These are phyloP conservation scores for Coccomyxa sp. DNA, from an alignment of 139 green algal species.

Conservation along the genomic window DNA sequence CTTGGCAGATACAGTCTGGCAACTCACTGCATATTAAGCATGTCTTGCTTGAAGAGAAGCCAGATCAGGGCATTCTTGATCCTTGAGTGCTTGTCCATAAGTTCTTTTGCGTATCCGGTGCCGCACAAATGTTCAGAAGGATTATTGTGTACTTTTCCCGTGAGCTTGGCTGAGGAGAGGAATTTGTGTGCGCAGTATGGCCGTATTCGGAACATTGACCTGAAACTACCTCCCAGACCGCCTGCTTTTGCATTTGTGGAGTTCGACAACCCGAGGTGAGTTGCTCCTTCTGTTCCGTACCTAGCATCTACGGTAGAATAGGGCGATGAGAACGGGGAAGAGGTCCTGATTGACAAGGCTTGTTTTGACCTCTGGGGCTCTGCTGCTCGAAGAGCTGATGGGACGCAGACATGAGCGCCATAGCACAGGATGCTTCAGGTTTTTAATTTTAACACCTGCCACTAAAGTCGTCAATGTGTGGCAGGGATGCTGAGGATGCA, in stretches of 20 bases:
- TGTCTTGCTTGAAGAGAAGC: neutral
- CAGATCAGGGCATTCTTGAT: too few species aligned
- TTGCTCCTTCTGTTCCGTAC: neutral
- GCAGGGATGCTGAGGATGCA: conserved; percentile 82
- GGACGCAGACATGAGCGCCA: neutral
- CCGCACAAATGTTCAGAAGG: too few species aligned
- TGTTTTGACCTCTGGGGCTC: too few species aligned
- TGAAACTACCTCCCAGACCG: conserved; percentile 77
- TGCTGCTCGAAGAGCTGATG: too few species aligned
- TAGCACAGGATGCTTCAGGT: neutral
- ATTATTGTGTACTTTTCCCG: too few species aligned
- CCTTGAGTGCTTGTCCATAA: too few species aligned
- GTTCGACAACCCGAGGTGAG: conserved; percentile 63
- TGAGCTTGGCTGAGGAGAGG: too few species aligned
- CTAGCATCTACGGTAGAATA: too few species aligned
- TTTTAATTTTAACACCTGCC: neutral
- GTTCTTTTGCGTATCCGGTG: too few species aligned
- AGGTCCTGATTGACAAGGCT: too few species aligned
- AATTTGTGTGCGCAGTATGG: conserved; percentile 56
- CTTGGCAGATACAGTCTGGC: too few species aligned
- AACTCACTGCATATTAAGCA: neutral
- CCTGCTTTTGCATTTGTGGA: conserved; percentile 88
- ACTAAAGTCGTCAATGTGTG: neutral
- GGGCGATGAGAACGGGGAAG: too few species aligned
- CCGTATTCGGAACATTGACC: conserved; percentile 71